phyloP scores from a whole-genome alignment of 129 eudicot species.

The Apium graveolens region DNA sequence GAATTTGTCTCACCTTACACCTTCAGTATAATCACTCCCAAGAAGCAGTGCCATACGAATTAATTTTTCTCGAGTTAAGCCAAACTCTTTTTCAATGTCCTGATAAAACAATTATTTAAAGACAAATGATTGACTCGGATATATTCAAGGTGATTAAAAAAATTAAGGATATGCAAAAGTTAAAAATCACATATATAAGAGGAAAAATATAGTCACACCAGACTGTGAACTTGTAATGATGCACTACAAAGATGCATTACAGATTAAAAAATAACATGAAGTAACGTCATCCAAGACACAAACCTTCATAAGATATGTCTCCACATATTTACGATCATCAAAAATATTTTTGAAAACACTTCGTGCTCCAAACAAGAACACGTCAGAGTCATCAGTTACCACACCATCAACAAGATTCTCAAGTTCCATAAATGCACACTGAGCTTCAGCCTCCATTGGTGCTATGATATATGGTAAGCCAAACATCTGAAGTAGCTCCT shows the following conservation, averaged over 20 bases:
- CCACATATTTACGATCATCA: constrained; percentile 98
- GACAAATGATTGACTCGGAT: background rate
- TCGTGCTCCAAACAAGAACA: constrained; percentile 82
- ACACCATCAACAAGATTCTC: constrained; percentile 94
- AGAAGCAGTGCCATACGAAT: constrained; percentile 89
- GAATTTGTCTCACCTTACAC: constrained; percentile 53
- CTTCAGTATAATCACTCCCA: constrained; percentile 99
- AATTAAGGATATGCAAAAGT: background rate
- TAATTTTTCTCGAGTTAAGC: constrained; percentile 68
- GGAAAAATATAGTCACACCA: background rate
- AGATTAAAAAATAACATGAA: background rate
- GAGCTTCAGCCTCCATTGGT: constrained; percentile 99
- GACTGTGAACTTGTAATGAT: background rate
- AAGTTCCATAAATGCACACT: constrained; percentile 95
- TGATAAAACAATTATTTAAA: constrained; percentile 16
- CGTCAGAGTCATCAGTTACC: constrained; percentile 97
- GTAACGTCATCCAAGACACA: background rate
- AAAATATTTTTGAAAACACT: constrained; percentile 90
- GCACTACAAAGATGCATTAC: background rate
- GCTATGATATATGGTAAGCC: constrained; percentile 96
- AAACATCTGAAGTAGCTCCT: constrained; percentile 99
- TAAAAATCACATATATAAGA: background rate
- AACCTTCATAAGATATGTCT: constrained; percentile 91
- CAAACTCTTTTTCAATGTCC: constrained; percentile 95
- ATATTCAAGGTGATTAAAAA: background rate